These are phyloP conservation scores for Tephrocybe sp. DNA, from an alignment of 768 basidiomycete species.

Conservation along the genomic window DNA sequence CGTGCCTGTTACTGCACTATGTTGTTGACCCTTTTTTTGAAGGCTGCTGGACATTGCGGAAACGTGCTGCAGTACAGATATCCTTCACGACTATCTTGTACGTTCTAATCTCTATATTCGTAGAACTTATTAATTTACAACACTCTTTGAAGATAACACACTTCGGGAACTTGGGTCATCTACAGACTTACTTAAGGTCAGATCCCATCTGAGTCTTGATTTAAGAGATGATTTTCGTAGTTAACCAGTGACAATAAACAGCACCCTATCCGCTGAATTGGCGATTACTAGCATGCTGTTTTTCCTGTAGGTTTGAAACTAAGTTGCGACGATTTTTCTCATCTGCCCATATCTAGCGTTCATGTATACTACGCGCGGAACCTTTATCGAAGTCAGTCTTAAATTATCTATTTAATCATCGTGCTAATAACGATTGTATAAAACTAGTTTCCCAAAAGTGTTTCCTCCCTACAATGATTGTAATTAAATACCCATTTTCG, in stretches of 20 bases:
- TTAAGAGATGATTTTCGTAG: no score
- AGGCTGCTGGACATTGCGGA: conserved; percentile 13
- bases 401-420: not conserved
- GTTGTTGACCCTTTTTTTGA: no score
- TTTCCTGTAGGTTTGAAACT: not conserved
- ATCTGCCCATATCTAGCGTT: not conserved
- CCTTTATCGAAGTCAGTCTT: not conserved
- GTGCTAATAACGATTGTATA: not conserved
- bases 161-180: not conserved
- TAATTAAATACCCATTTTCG: no score
- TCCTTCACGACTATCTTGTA: conserved; percentile 16
- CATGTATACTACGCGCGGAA: conserved; percentile 6
- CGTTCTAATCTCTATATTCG: not conserved
- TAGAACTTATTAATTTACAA: not conserved
- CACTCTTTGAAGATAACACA: not conserved
- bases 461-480: no score
- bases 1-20: not conserved
- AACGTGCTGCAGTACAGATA: conserved; percentile 10
- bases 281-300: not conserved
- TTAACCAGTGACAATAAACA: not conserved
- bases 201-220: not conserved
- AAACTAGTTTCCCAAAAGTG: no score
- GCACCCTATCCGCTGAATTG: conserved; percentile 3
- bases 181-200: not conserved
- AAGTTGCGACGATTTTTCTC: no score